phyloP scores from a whole-genome alignment of 75 land plant genomes.

The Selaginella tamariscina region DNA sequence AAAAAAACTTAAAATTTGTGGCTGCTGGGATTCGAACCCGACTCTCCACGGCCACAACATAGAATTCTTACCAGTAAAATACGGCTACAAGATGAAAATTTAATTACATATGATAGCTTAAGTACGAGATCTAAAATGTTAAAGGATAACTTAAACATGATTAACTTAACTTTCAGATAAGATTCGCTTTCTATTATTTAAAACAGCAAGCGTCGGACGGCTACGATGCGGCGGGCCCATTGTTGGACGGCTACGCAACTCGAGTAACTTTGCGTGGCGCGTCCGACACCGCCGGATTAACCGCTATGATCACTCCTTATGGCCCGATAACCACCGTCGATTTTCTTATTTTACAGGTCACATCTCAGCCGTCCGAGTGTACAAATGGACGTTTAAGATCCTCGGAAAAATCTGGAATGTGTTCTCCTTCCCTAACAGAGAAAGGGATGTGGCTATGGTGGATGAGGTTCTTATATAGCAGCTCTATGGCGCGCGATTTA shows the following conservation, averaged over 20 bases:
- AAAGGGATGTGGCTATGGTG: background rate
- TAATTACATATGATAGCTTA: too few relatives aligned
- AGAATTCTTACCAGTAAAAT: too few relatives aligned
- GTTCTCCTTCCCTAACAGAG: background rate
- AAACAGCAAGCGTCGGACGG: too few relatives aligned
- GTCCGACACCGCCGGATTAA: background rate
- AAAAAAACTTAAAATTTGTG: too few relatives aligned
- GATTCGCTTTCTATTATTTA: too few relatives aligned
- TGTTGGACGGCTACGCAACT: background rate
- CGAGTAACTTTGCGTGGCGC: background rate
- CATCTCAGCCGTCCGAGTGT: background rate
- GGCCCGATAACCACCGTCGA: background rate
- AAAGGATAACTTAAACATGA: too few relatives aligned
- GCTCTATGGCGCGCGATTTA: background rate
- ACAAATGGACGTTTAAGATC: background rate
- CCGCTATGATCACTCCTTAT: background rate
- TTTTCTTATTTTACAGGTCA: background rate
- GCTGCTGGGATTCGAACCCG: too few relatives aligned
- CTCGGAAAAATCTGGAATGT: background rate
- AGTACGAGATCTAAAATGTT: too few relatives aligned
- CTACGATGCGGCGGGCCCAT: background rate
- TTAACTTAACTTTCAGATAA: too few relatives aligned
- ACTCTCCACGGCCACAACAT: too few relatives aligned
- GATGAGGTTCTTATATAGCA: background rate
- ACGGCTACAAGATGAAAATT: too few relatives aligned